Conservation (phyloP, 129 eudicot genomes). For the Oenanthe sinensis region DNA sequence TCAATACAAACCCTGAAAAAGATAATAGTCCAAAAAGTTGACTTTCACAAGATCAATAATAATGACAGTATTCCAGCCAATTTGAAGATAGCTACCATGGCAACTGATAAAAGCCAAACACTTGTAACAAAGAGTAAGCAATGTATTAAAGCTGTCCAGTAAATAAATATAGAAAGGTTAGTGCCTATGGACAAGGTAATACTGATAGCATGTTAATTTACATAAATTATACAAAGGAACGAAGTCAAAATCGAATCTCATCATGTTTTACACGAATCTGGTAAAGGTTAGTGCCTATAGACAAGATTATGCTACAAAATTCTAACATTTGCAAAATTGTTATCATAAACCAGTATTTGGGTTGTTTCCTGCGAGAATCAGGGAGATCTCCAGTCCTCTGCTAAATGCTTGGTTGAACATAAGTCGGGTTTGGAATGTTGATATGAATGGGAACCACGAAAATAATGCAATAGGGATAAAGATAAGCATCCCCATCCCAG, state of each 20-base stretch:
- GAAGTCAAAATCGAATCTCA: background rate
- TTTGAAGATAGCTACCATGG: too few species aligned
- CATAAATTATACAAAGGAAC: background rate
- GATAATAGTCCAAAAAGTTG: too few species aligned
- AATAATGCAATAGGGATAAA: slow-evolving; percentile 77
- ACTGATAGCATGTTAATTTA: background rate
- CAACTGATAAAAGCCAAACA: too few species aligned
- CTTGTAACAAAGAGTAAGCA: too few species aligned
- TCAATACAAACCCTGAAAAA: too few species aligned
- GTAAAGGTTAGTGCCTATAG: background rate
- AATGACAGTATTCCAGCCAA: too few species aligned
- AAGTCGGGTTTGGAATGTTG: slow-evolving; percentile 92
- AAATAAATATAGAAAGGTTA: background rate
- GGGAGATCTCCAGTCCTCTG: slow-evolving; percentile 89
- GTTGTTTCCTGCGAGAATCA: slow-evolving; percentile 90
- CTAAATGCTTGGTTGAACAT: slow-evolving; percentile 99
- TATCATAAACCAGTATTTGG: slow-evolving; percentile 52
- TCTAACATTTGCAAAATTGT: background rate
- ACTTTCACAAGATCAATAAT: too few species aligned
- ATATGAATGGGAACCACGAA: slow-evolving; percentile 93
- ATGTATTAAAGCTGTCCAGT: too few species aligned
- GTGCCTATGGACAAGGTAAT: background rate
- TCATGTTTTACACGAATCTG: background rate
- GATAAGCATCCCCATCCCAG: slow-evolving; percentile 91
- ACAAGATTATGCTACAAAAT: background rate